Evolutionary conservation across 2,329 filamentous ascomycete species (phyloP).

Genomic region (Xylaria sp.): DNA sequence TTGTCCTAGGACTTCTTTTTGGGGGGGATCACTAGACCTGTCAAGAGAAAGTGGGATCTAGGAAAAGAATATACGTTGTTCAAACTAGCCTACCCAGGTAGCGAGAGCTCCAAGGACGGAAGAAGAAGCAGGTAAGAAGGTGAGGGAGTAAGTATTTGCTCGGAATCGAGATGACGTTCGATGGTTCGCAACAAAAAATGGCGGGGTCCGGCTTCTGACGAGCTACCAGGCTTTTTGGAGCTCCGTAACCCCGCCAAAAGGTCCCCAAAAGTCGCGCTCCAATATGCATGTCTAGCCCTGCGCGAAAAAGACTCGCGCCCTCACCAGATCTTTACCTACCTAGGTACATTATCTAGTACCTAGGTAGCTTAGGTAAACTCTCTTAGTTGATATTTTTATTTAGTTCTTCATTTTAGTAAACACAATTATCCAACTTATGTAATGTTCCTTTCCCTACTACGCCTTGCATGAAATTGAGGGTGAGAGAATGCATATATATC

Average conservation of each 20-base stretch:
- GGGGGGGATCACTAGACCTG: too few species aligned
- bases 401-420: too few species aligned
- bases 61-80: neutral
- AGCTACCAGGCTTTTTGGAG: slow-evolving; percentile 7
- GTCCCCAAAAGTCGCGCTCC: slow-evolving; percentile 25
- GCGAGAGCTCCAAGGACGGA: neutral
- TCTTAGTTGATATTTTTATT: too few species aligned
- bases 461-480: too few species aligned
- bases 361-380: too few species aligned
- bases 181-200: slow-evolving; percentile 25
- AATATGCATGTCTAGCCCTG: neutral
- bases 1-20: slow-evolving; percentile 2
- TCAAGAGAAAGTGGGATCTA: neutral
- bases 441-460: too few species aligned
- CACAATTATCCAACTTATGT: too few species aligned
- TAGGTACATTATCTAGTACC: too few species aligned
- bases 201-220: slow-evolving; percentile 30
- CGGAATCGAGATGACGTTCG: slow-evolving; percentile 24
- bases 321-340: too few species aligned
- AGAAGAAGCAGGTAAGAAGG: neutral
- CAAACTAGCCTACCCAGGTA: neutral
- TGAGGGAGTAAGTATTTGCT: neutral
- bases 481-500: too few species aligned
- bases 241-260: slow-evolving; percentile 16
- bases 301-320: slow-evolving; percentile 30